Percentiles rank a stretch among this genome's conserved stretches.
Conservation (phyloP, 768 basidiomycete genomes). For the Amyloporia xantha region DNA sequence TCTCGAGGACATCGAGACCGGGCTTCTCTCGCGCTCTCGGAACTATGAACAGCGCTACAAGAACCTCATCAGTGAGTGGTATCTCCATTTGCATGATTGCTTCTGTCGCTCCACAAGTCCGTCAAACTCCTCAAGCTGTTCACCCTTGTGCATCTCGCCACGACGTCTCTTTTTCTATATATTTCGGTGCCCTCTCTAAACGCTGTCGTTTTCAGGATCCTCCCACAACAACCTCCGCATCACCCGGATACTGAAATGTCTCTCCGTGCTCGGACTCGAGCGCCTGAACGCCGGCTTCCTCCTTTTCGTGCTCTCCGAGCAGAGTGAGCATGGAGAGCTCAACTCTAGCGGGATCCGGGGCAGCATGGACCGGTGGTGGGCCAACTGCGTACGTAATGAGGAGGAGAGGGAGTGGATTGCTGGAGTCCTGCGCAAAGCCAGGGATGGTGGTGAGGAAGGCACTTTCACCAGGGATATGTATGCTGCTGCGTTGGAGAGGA, state of each 20-base stretch:
- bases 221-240: slow-evolving; percentile 75
- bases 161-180: too few relatives aligned
- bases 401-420: slow-evolving; percentile 51
- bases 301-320: slow-evolving; percentile 62
- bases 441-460: slow-evolving; percentile 28
- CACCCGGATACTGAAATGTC: slow-evolving; percentile 68
- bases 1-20: slow-evolving; percentile 49
- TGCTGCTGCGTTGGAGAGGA: slow-evolving; percentile 35
- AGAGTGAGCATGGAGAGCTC: slow-evolving; percentile 51
- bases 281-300: slow-evolving; percentile 59
- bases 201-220: slow-evolving; percentile 36
- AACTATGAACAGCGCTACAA: slow-evolving; percentile 49
- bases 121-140: too few relatives aligned
- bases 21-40: slow-evolving; percentile 49
- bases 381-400: slow-evolving; percentile 61
- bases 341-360: slow-evolving; percentile 38
- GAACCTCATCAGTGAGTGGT: slow-evolving; percentile 61
- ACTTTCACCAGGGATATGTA: slow-evolving; percentile 57
- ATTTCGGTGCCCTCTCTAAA: too few relatives aligned
- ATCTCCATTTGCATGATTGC: too few relatives aligned
- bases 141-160: too few relatives aligned
- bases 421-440: slow-evolving; percentile 42
- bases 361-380: slow-evolving; percentile 80
- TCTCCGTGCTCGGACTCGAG: slow-evolving; percentile 66
- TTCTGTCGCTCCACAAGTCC: too few relatives aligned